Percentiles rank a stretch among this genome's conserved stretches.
Conservation (phyloP, 495 filamentous ascomycete species). For the Daldinia childiae region DNA sequence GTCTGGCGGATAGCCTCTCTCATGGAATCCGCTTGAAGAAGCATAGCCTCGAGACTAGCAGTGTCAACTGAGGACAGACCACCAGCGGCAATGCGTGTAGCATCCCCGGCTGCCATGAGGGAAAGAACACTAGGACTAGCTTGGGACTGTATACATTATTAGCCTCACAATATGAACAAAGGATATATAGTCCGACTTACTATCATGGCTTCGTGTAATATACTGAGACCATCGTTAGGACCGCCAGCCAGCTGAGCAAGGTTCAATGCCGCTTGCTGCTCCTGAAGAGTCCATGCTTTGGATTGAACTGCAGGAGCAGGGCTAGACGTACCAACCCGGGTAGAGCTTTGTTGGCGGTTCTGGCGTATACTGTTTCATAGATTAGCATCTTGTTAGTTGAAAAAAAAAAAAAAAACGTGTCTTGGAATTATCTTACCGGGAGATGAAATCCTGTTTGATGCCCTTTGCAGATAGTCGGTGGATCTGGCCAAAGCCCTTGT, state of each 20-base stretch:
- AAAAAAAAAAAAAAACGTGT: background rate
- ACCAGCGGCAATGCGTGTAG: conserved; percentile 44
- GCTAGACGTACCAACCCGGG: conserved; percentile 26
- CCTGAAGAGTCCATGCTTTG: conserved; percentile 43
- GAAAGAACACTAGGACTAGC: conserved; percentile 49
- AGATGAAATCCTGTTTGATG: conserved; percentile 80
- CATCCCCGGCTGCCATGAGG: conserved; percentile 49
- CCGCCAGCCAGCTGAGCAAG: conserved; percentile 58
- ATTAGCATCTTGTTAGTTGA: conserved; percentile 27
- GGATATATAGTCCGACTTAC: conserved; percentile 45
- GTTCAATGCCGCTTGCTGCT: conserved; percentile 66
- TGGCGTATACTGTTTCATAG: conserved; percentile 42
- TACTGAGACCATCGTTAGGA: conserved; percentile 44
- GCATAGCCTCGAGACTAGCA: conserved; percentile 40
- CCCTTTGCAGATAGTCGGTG: conserved; percentile 76
- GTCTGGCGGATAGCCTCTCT: conserved; percentile 26
- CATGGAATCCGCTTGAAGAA: conserved; percentile 42
- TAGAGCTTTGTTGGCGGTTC: conserved; percentile 35
- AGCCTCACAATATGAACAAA: conserved; percentile 18
- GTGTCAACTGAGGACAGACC: conserved; percentile 36
- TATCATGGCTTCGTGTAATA: conserved; percentile 55
- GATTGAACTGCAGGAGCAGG: conserved; percentile 31
- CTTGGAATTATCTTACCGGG: conserved; percentile 51
- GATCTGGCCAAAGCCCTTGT: conserved; percentile 64
- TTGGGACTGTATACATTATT: conserved; percentile 43